Conservation (phyloP, 2,329 filamentous ascomycete species). For the Stagonosporopsis vannaccii region DNA sequence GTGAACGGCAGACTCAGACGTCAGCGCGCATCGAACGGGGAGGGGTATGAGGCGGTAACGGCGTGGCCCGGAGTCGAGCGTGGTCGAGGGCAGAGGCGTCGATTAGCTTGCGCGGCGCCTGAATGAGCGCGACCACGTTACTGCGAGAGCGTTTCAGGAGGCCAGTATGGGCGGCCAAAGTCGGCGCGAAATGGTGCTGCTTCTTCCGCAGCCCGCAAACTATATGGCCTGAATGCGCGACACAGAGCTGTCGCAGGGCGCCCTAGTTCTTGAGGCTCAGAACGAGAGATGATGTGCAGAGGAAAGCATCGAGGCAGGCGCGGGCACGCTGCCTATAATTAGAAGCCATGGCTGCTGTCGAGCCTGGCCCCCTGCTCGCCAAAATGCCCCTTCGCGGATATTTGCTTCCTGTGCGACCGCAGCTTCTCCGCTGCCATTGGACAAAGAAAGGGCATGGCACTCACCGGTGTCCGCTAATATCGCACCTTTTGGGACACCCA, state of each 20-base stretch:
- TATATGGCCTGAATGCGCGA: constrained; percentile 39
- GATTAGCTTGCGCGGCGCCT: constrained; percentile 35
- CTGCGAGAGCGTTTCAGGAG: constrained; percentile 37
- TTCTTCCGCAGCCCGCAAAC: constrained; percentile 27
- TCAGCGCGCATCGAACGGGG: constrained; percentile 39
- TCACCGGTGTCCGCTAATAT: constrained; percentile 14
- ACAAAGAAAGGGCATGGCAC: not conserved
- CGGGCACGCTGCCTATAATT: constrained; percentile 37
- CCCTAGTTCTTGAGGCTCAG: constrained; percentile 36
- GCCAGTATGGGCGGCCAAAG: constrained; percentile 29
- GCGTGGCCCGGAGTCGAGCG: constrained; percentile 31
- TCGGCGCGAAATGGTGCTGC: constrained; percentile 28
- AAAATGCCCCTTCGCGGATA: constrained; percentile 23
- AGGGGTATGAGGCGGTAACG: constrained; percentile 16
- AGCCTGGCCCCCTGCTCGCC: constrained; percentile 33
- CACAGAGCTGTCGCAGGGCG: constrained; percentile 24
- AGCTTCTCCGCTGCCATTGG: not conserved
- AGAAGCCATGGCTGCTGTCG: constrained; percentile 32
- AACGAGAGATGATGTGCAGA: constrained; percentile 36
- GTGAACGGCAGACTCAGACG: constrained; percentile 31
- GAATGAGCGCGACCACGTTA: constrained; percentile 26
- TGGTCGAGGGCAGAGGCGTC: constrained; percentile 33
- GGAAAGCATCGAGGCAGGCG: constrained; percentile 33
- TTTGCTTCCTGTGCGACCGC: constrained; percentile 9
- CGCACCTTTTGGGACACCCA: not conserved